Evolutionary conservation across 495 filamentous ascomycete genomes (phyloP).

Genomic region (Polyplosphaeria fusca): DNA sequence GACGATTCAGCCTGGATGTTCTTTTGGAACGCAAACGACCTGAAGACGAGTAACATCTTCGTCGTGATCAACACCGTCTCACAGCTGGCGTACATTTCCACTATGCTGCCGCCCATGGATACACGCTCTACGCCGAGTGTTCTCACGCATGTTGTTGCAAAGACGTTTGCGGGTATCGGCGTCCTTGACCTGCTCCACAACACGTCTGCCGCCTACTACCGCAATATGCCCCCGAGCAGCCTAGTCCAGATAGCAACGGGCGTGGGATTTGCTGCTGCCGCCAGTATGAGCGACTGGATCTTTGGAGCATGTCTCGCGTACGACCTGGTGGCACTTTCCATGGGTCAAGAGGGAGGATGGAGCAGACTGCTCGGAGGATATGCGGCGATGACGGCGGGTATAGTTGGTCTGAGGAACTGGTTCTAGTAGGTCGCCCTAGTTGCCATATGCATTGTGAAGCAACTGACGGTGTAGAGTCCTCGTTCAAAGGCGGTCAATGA

Average conservation of each 20-base stretch:
- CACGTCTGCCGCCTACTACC: conserved; percentile 49
- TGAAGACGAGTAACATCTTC: conserved; percentile 49
- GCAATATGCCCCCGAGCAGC: conserved; percentile 42
- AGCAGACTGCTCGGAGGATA: conserved; percentile 47
- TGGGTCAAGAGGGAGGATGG: conserved; percentile 49
- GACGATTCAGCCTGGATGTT: conserved; percentile 50
- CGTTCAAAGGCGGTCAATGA: conserved; percentile 2
- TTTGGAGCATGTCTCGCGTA: conserved; percentile 54
- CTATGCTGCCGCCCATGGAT: conserved; percentile 46
- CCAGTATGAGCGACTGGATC: conserved; percentile 50
- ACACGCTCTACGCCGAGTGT: conserved; percentile 44
- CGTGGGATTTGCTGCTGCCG: conserved; percentile 45
- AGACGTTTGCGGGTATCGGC: conserved; percentile 54
- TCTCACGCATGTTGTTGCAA: conserved; percentile 51
- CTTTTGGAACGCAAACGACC: conserved; percentile 50
- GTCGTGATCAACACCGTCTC: conserved; percentile 50
- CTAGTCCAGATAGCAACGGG: conserved; percentile 48
- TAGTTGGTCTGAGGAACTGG: conserved; percentile 51
- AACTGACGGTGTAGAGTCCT: conserved; percentile 22
- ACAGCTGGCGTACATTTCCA: conserved; percentile 50
- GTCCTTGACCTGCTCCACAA: conserved; percentile 54
- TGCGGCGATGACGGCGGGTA: conserved; percentile 47
- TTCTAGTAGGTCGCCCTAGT: conserved; percentile 42
- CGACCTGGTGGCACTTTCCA: conserved; percentile 49
- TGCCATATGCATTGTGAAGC: neutral